A percentile compares a stretch with the other conserved stretches of the same genome.
Evolutionary conservation across 164 flowering plant genomes (phyloP).

Genomic region (Nymphaea thermarum): DNA sequence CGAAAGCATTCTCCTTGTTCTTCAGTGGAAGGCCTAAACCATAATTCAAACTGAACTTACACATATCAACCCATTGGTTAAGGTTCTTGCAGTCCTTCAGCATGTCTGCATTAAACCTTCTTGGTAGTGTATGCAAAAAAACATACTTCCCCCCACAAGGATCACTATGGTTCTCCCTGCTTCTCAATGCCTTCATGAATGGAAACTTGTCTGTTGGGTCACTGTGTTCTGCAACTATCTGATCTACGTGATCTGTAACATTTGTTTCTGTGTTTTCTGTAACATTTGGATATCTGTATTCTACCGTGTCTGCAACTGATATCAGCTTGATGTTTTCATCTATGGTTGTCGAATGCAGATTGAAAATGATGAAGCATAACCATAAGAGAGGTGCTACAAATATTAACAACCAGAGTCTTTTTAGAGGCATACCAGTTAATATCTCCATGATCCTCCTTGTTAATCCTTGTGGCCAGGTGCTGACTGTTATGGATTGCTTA

Average conservation of each 20-base stretch:
- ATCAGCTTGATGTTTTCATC: neutral
- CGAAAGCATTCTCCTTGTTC: constrained; percentile 24
- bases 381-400: neutral
- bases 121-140: constrained; percentile 45
- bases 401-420: neutral
- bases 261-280: neutral
- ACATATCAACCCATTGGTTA: constrained; percentile 50
- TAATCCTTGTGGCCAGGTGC: neutral
- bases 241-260: neutral
- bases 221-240: too few species aligned
- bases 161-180: constrained; percentile 6
- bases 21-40: constrained; percentile 48
- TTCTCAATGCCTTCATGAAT: neutral
- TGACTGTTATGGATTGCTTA: neutral
- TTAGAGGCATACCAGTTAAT: neutral
- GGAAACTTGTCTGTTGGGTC: neutral
- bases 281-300: neutral
- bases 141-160: constrained; percentile 45
- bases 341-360: neutral
- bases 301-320: neutral
- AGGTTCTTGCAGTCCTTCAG: constrained; percentile 37
- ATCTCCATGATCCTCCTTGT: neutral
- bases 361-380: neutral
- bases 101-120: constrained; percentile 40
- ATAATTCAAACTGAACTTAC: constrained; percentile 27